Evolutionary conservation across 2,329 filamentous ascomycete genomes (phyloP).

Genomic region (Xylaria hypoxylon): DNA sequence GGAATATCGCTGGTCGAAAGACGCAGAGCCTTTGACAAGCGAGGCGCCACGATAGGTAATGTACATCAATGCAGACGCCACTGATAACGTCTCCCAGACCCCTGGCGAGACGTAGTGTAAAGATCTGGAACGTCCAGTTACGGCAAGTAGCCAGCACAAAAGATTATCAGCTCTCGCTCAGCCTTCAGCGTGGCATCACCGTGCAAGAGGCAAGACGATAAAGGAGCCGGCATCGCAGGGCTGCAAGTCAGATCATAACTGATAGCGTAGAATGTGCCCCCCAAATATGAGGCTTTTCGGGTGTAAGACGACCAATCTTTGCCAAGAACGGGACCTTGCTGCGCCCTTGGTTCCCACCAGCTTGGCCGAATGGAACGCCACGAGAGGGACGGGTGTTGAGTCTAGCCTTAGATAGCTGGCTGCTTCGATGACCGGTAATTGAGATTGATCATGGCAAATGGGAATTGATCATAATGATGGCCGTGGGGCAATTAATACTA

Average conservation of each 20-base stretch:
- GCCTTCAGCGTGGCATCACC: conserved; percentile 6
- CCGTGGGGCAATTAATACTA: conserved; percentile 24
- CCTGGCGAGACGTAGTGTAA: conserved; percentile 19
- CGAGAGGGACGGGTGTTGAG: conserved; percentile 15
- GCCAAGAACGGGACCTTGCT: conserved; percentile 26
- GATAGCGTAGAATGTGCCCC: conserved; percentile 6
- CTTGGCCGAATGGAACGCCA: conserved; percentile 22
- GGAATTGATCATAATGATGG: conserved; percentile 10
- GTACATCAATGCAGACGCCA: conserved; percentile 28
- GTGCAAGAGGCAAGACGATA: conserved; percentile 7
- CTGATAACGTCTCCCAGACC: conserved; percentile 20
- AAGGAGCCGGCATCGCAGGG: conserved; percentile 8
- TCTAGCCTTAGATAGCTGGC: conserved; percentile 6
- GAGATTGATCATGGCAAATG: conserved; percentile 22
- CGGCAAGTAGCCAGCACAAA: conserved; percentile 14
- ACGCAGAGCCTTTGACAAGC: background rate
- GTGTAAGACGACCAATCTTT: conserved; percentile 20
- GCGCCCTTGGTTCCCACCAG: conserved; percentile 11
- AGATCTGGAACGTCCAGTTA: conserved; percentile 36
- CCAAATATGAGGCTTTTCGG: conserved; percentile 31
- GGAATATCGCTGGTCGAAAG: background rate
- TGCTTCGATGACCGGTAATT: conserved; percentile 26
- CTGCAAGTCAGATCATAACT: background rate
- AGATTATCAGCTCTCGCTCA: conserved; percentile 23
- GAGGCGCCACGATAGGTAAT: conserved; percentile 15